These are phyloP conservation scores for Boletus subparvulus DNA, from an alignment of 768 basidiomycete species.

Conservation along the genomic window DNA sequence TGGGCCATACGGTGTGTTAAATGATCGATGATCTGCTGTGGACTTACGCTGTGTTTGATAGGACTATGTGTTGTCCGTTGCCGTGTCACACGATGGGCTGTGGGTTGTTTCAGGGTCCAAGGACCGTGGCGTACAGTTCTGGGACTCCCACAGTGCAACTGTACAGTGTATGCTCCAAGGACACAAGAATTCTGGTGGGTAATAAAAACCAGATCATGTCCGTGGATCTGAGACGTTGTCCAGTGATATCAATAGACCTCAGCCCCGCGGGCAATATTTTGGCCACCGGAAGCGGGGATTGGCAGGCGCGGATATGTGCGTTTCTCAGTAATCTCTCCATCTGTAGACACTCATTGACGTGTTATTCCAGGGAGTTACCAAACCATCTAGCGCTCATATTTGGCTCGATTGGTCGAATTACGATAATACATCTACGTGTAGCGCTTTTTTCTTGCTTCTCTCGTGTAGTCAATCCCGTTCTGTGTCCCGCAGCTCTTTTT, in stretches of 20 bases:
- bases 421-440: constrained; percentile 27
- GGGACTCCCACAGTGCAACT: constrained; percentile 74
- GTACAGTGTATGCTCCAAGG: constrained; percentile 93
- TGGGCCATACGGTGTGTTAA: constrained; percentile 75
- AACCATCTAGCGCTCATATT: constrained; percentile 20
- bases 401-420: constrained; percentile 7
- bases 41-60: constrained; percentile 22
- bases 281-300: constrained; percentile 72
- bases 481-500: constrained; percentile 8
- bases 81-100: constrained; percentile 87
- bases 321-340: constrained; percentile 8
- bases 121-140: constrained; percentile 94
- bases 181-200: constrained; percentile 64
- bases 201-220: background rate
- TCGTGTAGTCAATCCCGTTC: constrained; percentile 20
- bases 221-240: constrained; percentile 6
- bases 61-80: constrained; percentile 74
- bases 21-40: background rate
- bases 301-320: constrained; percentile 68
- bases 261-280: constrained; percentile 58
- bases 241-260: constrained; percentile 73
- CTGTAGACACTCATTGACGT: constrained; percentile 3
- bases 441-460: constrained; percentile 27
- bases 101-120: constrained; percentile 96
- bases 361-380: constrained; percentile 30